A percentile compares a stretch with the other conserved stretches of the same genome.
Evolutionary conservation across 2,329 filamentous ascomycete genomes (phyloP).

Genomic region (Xylariaceae sp.): DNA sequence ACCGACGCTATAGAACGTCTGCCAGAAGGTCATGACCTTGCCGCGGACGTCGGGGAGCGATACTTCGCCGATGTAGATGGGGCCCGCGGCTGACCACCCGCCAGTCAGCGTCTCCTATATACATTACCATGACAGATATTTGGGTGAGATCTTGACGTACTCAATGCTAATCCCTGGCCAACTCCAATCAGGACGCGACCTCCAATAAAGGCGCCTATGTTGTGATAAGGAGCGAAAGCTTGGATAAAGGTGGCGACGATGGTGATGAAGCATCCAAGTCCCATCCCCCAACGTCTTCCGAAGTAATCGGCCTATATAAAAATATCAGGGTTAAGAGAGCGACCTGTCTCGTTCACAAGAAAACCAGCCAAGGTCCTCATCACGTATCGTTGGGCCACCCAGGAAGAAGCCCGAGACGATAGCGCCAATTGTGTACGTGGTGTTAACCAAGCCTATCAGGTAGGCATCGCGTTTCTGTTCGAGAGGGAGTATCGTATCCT

Average conservation of each 20-base stretch:
- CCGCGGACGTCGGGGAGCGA: conserved; percentile 59
- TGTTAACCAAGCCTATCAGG: conserved; percentile 53
- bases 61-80: conserved; percentile 67
- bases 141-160: conserved; percentile 13
- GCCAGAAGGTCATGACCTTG: conserved; percentile 65
- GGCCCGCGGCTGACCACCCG: conserved; percentile 49
- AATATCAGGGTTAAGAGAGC: too few species aligned
- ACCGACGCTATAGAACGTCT: conserved; percentile 61
- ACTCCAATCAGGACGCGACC: conserved; percentile 65
- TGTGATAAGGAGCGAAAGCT: conserved; percentile 54
- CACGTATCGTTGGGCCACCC: conserved; percentile 51
- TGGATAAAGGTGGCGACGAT: conserved; percentile 66
- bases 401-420: conserved; percentile 67
- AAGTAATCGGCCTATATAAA: conserved; percentile 45
- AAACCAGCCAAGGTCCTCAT: too few species aligned
- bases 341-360: too few species aligned
- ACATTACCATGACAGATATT: too few species aligned
- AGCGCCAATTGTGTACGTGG: conserved; percentile 64
- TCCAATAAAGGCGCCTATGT: conserved; percentile 61
- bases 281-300: conserved; percentile 62
- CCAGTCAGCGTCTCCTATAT: too few species aligned
- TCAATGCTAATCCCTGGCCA: conserved; percentile 63
- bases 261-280: conserved; percentile 56
- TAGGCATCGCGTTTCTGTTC: conserved; percentile 37
- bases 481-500: too few species aligned